These are phyloP conservation scores for Xylaria curta DNA, from an alignment of 495 filamentous ascomycete genomes.

Conservation along the genomic window DNA sequence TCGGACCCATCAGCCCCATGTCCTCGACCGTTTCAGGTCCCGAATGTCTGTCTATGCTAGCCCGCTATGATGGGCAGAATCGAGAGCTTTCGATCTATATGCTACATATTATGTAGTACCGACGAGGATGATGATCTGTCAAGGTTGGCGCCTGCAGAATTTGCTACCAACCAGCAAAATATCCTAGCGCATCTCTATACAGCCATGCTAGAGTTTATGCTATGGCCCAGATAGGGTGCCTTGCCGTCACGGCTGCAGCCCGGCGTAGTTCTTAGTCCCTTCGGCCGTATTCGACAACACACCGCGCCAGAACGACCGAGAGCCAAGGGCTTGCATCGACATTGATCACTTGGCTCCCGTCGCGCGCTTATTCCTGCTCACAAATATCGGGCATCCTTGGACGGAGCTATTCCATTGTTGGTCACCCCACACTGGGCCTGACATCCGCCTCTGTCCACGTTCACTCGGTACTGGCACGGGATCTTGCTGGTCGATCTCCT, in stretches of 20 bases:
- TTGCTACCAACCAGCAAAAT: neutral
- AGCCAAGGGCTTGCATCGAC: constrained; percentile 20
- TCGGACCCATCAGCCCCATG: constrained; percentile 14
- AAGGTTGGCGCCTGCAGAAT: constrained; percentile 16
- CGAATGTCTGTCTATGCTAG: neutral
- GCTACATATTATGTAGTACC: neutral
- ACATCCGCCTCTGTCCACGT: constrained; percentile 21
- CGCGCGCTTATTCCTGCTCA: constrained; percentile 20
- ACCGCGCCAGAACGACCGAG: constrained; percentile 24
- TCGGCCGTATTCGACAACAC: constrained; percentile 22
- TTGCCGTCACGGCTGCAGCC: neutral
- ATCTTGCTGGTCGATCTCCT: constrained; percentile 29
- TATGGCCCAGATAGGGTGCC: constrained; percentile 5
- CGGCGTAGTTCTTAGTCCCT: constrained; percentile 4
- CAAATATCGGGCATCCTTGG: constrained; percentile 14
- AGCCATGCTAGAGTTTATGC: neutral
- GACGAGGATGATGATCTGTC: neutral
- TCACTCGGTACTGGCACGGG: constrained; percentile 33
- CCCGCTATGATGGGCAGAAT: neutral
- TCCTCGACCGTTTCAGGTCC: constrained; percentile 22
- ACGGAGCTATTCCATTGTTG: constrained; percentile 20
- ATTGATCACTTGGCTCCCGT: constrained; percentile 23
- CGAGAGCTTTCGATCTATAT: neutral
- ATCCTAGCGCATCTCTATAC: neutral
- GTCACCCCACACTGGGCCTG: constrained; percentile 18